A percentile compares a stretch with the other conserved stretches of the same genome.
Conservation (phyloP, 805 yeast genomes). For the Dipodascus albidus region DNA sequence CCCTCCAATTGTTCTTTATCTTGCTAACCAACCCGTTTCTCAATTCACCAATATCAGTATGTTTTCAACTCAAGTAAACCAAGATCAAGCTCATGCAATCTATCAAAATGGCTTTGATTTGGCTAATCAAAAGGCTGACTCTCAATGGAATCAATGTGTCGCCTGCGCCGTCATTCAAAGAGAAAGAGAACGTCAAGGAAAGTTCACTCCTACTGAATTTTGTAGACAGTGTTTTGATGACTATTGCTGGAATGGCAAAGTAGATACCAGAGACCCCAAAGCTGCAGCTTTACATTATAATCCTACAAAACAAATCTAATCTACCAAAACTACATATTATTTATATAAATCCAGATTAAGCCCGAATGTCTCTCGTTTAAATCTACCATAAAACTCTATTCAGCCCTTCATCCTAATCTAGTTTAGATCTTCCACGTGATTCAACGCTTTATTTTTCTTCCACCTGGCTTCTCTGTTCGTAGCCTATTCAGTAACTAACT, state of each 20-base stretch:
- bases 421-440: neutral
- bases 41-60: constrained; percentile 58
- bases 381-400: too few species aligned
- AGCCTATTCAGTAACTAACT: neutral
- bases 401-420: neutral
- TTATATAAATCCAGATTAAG: neutral
- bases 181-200: constrained; percentile 52
- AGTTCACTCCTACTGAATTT: constrained; percentile 48
- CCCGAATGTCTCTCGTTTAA: neutral
- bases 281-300: neutral
- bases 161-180: constrained; percentile 80
- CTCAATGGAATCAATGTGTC: constrained; percentile 66
- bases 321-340: too few species aligned
- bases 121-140: constrained; percentile 52
- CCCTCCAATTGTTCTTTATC: constrained; percentile 69
- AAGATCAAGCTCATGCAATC: constrained; percentile 48
- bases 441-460: neutral
- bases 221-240: constrained; percentile 59
- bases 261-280: constrained; percentile 5
- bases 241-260: constrained; percentile 60
- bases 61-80: constrained; percentile 46
- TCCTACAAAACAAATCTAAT: neutral
- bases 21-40: constrained; percentile 61
- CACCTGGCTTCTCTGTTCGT: neutral
- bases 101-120: constrained; percentile 62